phyloP scores from a whole-genome alignment of 1,284 basidiomycete genomes.

The Ganoderma meredithae region DNA sequence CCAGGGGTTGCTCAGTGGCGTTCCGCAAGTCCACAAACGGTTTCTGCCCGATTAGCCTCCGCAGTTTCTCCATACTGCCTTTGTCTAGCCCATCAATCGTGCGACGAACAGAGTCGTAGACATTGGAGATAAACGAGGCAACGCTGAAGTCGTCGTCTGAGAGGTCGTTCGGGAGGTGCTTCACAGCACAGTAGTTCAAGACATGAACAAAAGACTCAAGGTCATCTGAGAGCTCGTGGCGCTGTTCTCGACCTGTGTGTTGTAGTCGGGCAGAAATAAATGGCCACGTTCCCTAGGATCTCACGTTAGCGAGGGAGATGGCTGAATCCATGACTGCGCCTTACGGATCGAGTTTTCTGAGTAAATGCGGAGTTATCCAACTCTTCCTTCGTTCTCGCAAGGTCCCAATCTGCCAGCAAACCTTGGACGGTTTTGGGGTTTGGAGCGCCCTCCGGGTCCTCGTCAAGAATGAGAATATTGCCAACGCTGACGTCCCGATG shows the following conservation, averaged over 20 bases:
- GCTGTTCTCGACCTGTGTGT: not conserved
- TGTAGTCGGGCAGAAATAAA: slow-evolving; percentile 17
- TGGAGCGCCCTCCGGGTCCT: too few relatives aligned
- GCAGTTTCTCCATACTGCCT: too few relatives aligned
- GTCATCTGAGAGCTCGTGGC: slow-evolving; percentile 17
- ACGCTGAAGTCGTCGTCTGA: not conserved
- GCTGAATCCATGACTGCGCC: not conserved
- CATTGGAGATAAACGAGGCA: not conserved
- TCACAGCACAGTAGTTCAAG: slow-evolving; percentile 11
- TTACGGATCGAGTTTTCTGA: not conserved
- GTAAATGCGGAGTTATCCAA: not conserved
- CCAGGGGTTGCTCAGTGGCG: too few relatives aligned
- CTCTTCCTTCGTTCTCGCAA: too few relatives aligned
- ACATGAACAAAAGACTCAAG: slow-evolving; percentile 20
- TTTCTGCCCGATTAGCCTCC: too few relatives aligned
- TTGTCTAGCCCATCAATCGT: too few relatives aligned
- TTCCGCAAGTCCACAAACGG: too few relatives aligned
- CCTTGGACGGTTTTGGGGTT: too few relatives aligned
- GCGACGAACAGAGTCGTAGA: not conserved
- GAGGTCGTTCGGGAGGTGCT: slow-evolving; percentile 5
- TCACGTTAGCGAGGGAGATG: not conserved
- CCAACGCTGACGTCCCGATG: too few relatives aligned
- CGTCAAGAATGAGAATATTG: too few relatives aligned
- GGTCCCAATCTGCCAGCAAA: too few relatives aligned
- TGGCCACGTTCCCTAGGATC: slow-evolving; percentile 20